Evolutionary conservation across 345 rosid species (phyloP), one percentile per base, ranked within the genome.

Genomic region (Ailanthus altissimus): DNA sequence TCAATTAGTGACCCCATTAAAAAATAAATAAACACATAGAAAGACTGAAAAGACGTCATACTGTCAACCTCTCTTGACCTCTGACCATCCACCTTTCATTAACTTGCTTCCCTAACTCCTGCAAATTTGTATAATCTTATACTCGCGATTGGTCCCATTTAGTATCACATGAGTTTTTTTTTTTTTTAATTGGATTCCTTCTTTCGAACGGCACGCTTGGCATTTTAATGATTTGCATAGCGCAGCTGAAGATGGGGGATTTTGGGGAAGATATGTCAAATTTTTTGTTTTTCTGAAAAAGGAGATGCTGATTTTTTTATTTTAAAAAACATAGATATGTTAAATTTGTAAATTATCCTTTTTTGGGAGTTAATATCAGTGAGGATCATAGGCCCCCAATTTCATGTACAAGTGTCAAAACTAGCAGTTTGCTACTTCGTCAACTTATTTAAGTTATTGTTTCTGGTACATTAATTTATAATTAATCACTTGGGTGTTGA

Each of bases 381-480:
- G 26, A 15, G 60, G 57, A 61, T 18, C 68, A 73, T 61, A 47
- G 61, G 77, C 36, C 6, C 58, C 20, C 77, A 62, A 74, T 49
- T 11, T 56, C 57, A n/a, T 10, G 70, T 14, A 26, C n/a, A 74
- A 74, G 76, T 75, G 73, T 68, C 68, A 46, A 63, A 51, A 62
- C 36, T 62, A 70, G 76, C 79, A 32, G 73, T 77, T 75, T 46
- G 67, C 51, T 46, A 67, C 77, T 13, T 47, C 43, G 9, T 51
- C 53, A 51, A 40, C 6, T 38, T 60, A 38, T 10, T n/a, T 20
- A n/a, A 14, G 38, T 16, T 21, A 13, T 43, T 18, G 23, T n/a
- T 23, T 66, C 21, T 66, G 16, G 12, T 49, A 3, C 42, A 53
- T 21, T n/a, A 38, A 6, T 68, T 16, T 51, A 51, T 70, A n/a